Evolutionary conservation across 257 asterid species (phyloP).

Genomic region (Vinca minor): DNA sequence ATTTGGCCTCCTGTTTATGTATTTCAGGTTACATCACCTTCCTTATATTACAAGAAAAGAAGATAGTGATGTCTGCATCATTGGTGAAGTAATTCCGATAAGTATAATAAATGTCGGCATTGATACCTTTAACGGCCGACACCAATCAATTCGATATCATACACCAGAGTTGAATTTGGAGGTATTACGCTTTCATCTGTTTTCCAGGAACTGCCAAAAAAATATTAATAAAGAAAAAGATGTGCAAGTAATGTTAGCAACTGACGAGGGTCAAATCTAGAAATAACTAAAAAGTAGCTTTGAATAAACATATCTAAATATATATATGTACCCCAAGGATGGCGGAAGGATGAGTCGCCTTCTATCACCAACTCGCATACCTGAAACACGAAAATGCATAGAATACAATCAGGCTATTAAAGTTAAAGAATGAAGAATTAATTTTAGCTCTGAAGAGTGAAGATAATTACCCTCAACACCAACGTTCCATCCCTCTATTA

Average conservation of each 20-base stretch:
- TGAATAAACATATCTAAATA: neutral
- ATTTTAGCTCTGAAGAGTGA: neutral
- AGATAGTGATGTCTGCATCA: too few species aligned
- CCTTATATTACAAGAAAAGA: too few species aligned
- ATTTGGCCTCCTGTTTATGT: too few species aligned
- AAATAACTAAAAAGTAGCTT: neutral
- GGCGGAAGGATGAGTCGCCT: constrained; percentile 76
- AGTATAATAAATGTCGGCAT: neutral
- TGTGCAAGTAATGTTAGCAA: neutral
- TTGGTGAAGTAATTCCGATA: neutral
- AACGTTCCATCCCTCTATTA: constrained; percentile 62
- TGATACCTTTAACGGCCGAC: neutral
- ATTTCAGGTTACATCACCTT: too few species aligned
- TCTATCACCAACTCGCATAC: constrained; percentile 80
- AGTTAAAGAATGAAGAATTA: neutral
- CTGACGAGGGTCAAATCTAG: neutral
- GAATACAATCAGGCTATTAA: neutral
- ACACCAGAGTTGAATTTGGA: constrained; percentile 67
- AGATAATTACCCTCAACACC: constrained; percentile 56
- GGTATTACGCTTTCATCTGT: constrained; percentile 57
- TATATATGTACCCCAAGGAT: constrained; percentile 63
- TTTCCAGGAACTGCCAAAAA: constrained; percentile 56
- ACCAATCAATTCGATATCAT: constrained; percentile 72
- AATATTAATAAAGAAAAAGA: too few species aligned
- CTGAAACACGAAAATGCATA: constrained; percentile 30